Conservation (phyloP, 495 filamentous ascomycete genomes). For the Penicillium soppii region DNA sequence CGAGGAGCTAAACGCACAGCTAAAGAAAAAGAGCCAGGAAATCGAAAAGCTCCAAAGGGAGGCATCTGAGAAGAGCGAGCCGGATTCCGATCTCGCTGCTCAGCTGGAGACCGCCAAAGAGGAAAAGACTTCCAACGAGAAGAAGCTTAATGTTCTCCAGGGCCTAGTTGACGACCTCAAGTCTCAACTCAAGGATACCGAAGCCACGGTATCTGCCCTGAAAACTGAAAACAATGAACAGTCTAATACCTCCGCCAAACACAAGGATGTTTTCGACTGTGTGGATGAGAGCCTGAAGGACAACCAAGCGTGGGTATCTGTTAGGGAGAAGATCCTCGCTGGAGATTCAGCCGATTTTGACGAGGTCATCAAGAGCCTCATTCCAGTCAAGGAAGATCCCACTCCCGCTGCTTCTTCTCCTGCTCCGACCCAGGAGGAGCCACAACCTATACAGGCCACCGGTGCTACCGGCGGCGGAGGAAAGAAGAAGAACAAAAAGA, state of each 20-base stretch:
- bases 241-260: conserved; percentile 19
- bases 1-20: conserved; percentile 51
- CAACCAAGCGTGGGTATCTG: conserved; percentile 36
- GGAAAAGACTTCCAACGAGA: conserved; percentile 48
- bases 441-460: conserved; percentile 21
- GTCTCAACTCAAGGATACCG: conserved; percentile 48
- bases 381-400: conserved; percentile 14
- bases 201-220: conserved; percentile 44
- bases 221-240: conserved; percentile 42
- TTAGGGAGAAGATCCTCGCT: conserved; percentile 32
- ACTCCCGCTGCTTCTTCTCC: conserved; percentile 8
- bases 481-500: conserved; percentile 87
- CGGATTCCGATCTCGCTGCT: conserved; percentile 27
- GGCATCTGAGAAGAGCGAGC: conserved; percentile 41
- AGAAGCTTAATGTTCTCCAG: conserved; percentile 51
- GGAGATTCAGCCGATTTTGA: conserved; percentile 36
- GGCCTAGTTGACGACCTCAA: conserved; percentile 52
- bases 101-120: conserved; percentile 37
- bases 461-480: conserved; percentile 20
- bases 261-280: conserved; percentile 38
- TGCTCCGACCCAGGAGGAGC: conserved; percentile 17
- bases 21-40: conserved; percentile 56
- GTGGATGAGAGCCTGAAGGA: conserved; percentile 35
- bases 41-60: conserved; percentile 48
- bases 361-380: conserved; percentile 35